Evolutionary conservation across 2,329 filamentous ascomycete species (phyloP), one percentile per base, ranked within the genome.

Genomic region (Ampelomyces quisqualis): DNA sequence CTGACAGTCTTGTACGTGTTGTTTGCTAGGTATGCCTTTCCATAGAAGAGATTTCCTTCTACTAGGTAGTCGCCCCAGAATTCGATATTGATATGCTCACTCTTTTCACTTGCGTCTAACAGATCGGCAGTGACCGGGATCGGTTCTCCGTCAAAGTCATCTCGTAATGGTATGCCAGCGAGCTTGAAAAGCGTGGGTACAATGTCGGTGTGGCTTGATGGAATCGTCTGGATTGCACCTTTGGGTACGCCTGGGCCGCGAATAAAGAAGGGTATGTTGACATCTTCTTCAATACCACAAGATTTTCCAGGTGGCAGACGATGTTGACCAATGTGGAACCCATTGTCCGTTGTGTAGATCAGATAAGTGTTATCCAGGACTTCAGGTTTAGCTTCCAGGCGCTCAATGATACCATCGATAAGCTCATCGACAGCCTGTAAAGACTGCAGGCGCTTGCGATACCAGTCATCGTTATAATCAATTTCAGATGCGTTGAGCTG

Each of bases 1-100:
- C 80, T 72, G 14, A 83, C 55, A 0, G 73, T 75, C 62, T 85
- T 84, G 68, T 84, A 84, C 0, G 80, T 84, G 49, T 83, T 83
- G 31, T 75, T 72, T 1, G 15, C 13, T 6, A 36, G 35, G 10
- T 11, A 19, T 5, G 4, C 8, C 0, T 11, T 2, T 1, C 53
- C 55, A 20, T 30, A 51, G 13, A 51, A 51, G 3, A 31, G 13
- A 7, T 54, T 54, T 5, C 48, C 52, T 15, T 58, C 54, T 0
- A 47, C 62, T 7, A 67, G 51, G 30, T 63, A 62, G 5, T 51
- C 34, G 19, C 70, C 68, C 70, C 70, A 73, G 34, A 62, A 69
- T 43, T 73, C 70, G 13, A 73, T 58, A 22, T 70, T 65, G 17
- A 71, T 57, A 38, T 71, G 67, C 34, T 72, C 70, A 17, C 54